These are phyloP conservation scores for Flaveria bidentis DNA, from an alignment of 129 eudicot species.

Conservation along the genomic window DNA sequence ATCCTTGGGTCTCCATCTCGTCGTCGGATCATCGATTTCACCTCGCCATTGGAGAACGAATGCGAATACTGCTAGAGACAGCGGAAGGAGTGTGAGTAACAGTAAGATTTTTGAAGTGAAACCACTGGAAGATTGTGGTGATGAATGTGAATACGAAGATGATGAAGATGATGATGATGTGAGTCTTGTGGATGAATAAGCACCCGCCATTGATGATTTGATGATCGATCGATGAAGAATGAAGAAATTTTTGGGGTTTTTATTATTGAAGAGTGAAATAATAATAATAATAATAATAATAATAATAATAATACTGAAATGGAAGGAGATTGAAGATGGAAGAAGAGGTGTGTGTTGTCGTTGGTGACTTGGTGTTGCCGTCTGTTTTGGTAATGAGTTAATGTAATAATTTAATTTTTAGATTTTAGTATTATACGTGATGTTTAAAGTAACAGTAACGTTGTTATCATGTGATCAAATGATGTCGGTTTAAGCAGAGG, in stretches of 20 bases:
- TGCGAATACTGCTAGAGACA: conserved; percentile 71
- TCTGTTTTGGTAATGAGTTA: too few species aligned
- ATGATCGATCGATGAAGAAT: neutral
- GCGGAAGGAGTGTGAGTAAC: conserved; percentile 67
- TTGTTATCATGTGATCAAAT: too few species aligned
- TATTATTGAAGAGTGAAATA: neutral
- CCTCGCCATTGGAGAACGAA: conserved; percentile 94
- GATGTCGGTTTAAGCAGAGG: too few species aligned
- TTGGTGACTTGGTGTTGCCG: conserved; percentile 1
- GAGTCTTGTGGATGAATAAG: conserved; percentile 39
- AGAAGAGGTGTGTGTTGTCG: conserved; percentile 31
- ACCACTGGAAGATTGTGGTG: conserved; percentile 31
- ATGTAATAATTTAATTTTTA: too few species aligned
- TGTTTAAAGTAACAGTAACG: too few species aligned
- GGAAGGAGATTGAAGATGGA: conserved; percentile 8
- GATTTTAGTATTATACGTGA: too few species aligned
- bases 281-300: neutral
- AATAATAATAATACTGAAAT: neutral
- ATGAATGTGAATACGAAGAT: conserved; percentile 33
- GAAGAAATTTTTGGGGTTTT: neutral
- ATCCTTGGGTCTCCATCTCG: conserved; percentile 39
- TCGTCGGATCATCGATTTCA: conserved; percentile 48
- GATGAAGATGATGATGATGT: conserved; percentile 32
- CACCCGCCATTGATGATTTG: conserved; percentile 56
- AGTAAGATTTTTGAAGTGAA: conserved; percentile 55